phyloP scores from a whole-genome alignment of 768 basidiomycete species.

The Pleurotus platypus region DNA sequence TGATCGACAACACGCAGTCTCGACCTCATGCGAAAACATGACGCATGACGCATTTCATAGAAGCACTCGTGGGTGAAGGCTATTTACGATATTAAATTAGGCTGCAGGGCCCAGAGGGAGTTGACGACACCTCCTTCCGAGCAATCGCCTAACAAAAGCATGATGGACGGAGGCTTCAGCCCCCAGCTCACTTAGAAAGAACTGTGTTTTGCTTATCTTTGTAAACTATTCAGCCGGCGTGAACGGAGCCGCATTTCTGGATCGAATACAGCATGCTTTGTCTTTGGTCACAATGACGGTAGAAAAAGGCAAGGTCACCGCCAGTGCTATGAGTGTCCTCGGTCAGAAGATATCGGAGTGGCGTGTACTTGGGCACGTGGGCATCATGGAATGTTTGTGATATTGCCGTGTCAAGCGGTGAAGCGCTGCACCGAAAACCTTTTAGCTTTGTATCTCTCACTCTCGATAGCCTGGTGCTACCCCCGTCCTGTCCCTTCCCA shows the following conservation, averaged over 20 bases:
- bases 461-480: conserved; percentile 7
- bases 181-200: no score
- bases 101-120: neutral
- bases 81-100: conserved; percentile 2
- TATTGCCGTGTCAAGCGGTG: conserved; percentile 8
- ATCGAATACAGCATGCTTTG: no score
- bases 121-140: neutral
- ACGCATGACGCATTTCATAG: neutral
- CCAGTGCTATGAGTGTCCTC: neutral
- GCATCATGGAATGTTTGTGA: conserved; percentile 7
- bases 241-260: no score
- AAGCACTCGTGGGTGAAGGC: neutral
- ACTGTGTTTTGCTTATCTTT: no score
- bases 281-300: no score
- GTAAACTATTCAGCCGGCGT: no score
- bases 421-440: neutral
- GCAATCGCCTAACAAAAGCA: neutral
- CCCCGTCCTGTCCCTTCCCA: neutral
- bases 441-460: conserved; percentile 3
- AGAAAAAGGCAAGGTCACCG: no score
- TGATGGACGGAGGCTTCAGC: neutral
- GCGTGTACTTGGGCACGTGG: neutral
- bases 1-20: no score
- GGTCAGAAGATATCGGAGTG: neutral
- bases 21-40: no score